phyloP scores from a whole-genome alignment of 768 basidiomycete genomes.

The Amanita subjunquillea region DNA sequence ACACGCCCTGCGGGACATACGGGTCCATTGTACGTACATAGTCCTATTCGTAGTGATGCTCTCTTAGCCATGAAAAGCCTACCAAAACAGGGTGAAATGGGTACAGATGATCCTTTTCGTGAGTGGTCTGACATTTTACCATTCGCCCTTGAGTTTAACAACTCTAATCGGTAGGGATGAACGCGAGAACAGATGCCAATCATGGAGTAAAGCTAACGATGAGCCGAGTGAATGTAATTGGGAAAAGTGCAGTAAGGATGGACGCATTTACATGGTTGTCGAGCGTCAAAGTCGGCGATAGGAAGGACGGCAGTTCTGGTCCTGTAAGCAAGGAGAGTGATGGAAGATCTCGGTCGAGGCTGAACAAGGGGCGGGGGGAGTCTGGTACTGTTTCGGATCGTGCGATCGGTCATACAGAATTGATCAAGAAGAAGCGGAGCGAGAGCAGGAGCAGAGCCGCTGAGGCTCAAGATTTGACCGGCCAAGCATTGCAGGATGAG shows the following conservation, averaged over 20 bases:
- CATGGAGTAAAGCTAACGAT: conserved; percentile 29
- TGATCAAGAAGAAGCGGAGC: conserved; percentile 29
- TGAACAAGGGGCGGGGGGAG: conserved; percentile 28
- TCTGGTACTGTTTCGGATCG: conserved; percentile 12
- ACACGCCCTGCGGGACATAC: conserved; percentile 38
- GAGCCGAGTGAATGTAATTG: conserved; percentile 38
- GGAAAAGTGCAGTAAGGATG: conserved; percentile 41
- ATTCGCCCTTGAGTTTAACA: not conserved
- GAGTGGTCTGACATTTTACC: not conserved
- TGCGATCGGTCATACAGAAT: conserved; percentile 2
- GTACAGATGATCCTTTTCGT: not conserved
- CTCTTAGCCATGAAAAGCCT: not conserved
- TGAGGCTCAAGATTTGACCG: conserved; percentile 25
- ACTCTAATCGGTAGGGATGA: not conserved
- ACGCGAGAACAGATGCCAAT: not conserved
- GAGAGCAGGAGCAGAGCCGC: conserved; percentile 28
- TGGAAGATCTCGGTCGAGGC: conserved; percentile 26
- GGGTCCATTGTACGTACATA: conserved; percentile 3
- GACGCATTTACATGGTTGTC: conserved; percentile 66
- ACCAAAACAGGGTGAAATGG: not conserved
- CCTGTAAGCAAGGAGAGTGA: conserved; percentile 25
- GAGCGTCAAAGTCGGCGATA: conserved; percentile 55
- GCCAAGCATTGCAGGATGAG: conserved; percentile 66
- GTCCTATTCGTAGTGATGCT: not conserved
- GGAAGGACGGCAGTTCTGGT: conserved; percentile 46